Conservation (phyloP, 768 basidiomycete genomes). For the Exsudoporus frostii region DNA sequence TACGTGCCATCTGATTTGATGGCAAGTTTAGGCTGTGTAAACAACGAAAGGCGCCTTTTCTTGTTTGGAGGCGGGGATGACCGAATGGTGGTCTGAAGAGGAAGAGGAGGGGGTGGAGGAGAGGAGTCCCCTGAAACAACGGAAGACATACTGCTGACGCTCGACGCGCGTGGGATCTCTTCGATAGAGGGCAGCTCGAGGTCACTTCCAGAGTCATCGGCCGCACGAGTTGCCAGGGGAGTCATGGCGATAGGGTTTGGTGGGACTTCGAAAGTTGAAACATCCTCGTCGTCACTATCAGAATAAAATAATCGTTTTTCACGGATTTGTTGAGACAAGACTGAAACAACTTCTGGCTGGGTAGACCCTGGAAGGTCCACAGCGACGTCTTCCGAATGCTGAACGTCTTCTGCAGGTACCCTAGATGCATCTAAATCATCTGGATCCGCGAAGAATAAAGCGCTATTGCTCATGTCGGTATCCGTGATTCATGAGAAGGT, state of each 20-base stretch:
- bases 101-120: constrained; percentile 28
- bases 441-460: constrained; percentile 59
- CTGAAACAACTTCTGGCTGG: neutral
- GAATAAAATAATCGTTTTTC: constrained; percentile 39
- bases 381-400: constrained; percentile 7
- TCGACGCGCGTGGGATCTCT: constrained; percentile 38
- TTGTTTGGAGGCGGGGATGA: constrained; percentile 42
- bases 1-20: constrained; percentile 38
- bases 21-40: constrained; percentile 11
- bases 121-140: constrained; percentile 24
- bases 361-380: neutral
- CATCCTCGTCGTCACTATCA: constrained; percentile 45
- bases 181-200: constrained; percentile 34
- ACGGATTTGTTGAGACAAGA: constrained; percentile 12
- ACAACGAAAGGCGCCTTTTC: constrained; percentile 47
- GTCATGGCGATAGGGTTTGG: neutral
- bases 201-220: constrained; percentile 29
- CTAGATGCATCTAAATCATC: constrained; percentile 42
- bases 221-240: constrained; percentile 37
- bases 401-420: neutral
- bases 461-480: constrained; percentile 14
- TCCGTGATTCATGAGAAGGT: neutral
- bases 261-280: constrained; percentile 12
- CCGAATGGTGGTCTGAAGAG: constrained; percentile 5
- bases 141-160: constrained; percentile 40